Evolutionary conservation across 768 basidiomycete genomes (phyloP).

Genomic region (Mrakia gelida): DNA sequence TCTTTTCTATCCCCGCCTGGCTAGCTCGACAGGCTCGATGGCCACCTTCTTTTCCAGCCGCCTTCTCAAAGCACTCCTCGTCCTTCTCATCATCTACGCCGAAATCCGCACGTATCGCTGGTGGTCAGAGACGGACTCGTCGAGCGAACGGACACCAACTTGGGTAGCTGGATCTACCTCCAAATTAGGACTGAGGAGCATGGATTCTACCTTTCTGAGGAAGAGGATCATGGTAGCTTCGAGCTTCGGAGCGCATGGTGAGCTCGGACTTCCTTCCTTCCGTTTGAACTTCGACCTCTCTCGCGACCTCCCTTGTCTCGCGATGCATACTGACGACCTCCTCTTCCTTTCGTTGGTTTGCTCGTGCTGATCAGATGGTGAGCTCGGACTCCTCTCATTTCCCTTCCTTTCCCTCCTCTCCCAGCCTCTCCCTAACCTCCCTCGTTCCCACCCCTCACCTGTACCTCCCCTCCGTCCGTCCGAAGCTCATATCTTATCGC

Average conservation of each 20-base stretch:
- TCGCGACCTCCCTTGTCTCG: background rate
- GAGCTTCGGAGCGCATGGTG: slow-evolving; percentile 22
- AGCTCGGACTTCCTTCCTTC: background rate
- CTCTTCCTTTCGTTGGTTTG: too few relatives aligned
- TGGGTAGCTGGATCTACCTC: background rate
- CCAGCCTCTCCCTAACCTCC: too few relatives aligned
- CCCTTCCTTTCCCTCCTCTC: background rate
- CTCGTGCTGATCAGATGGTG: too few relatives aligned
- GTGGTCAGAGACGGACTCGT: background rate
- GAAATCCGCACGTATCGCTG: background rate
- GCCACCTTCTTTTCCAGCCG: background rate
- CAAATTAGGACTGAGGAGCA: background rate
- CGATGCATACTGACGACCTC: background rate
- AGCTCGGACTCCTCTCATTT: background rate
- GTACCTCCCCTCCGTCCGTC: too few relatives aligned
- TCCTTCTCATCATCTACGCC: background rate
- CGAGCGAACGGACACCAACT: background rate
- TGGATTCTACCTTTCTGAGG: background rate
- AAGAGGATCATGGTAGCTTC: background rate
- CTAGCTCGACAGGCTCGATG: background rate
- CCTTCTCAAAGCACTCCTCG: background rate
- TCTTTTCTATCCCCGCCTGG: background rate
- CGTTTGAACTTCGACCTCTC: background rate
- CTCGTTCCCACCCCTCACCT: too few relatives aligned
- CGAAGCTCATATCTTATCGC: background rate